Base-by-base conservation (phyloP, 129 eudicot species). In the Rutidosis leptorrhynchoides region DNA sequence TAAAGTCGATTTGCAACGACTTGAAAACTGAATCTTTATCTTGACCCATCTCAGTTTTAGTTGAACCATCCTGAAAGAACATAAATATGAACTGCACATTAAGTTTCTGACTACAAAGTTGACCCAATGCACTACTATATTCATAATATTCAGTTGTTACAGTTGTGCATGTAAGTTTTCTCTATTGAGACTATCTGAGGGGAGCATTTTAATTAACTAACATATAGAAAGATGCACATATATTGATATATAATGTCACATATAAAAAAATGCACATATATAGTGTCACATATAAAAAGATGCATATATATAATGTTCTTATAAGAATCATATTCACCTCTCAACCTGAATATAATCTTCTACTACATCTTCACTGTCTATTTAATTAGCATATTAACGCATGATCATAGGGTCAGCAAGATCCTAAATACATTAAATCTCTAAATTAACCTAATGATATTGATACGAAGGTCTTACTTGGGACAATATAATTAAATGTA, bases 21-120 rank as follows among this genome's bases (percentile, higher is more conserved):
- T 80, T 51, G 69, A 78, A 60, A 29, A 80, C 83, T 22, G 43
- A 48, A 4, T 85, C 70, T 80, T 77, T 80, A 62, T 83, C 89
- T 76, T 80, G 79, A 35, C 83, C 80, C 78, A 85, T 83, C 75
- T 88, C 83, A 69, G 68, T 72, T 80, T 72, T 74, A 29, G 82
- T 57, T 61, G 78, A 57, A 54, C 67, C 77, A 62, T 75, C 71
- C 88, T 87, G 75, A 23, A 62, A 29, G 51, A 48, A 66, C 61
- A 74, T 16, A 56, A 17, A 49, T n/a, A 60, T 2, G 27, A 7
- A 49, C 33, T 29, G 42, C 64, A 5, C 17, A 0, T 28, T 64
- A 40, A 73, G 46, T 64, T 33, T 25, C 43, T 25, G 17, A 24
- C 58, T 27, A 70, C 54, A 69, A 55, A 35, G 26, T 48, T 65